Conservation (phyloP, 768 basidiomycete genomes). For the Cyathus striatus region DNA sequence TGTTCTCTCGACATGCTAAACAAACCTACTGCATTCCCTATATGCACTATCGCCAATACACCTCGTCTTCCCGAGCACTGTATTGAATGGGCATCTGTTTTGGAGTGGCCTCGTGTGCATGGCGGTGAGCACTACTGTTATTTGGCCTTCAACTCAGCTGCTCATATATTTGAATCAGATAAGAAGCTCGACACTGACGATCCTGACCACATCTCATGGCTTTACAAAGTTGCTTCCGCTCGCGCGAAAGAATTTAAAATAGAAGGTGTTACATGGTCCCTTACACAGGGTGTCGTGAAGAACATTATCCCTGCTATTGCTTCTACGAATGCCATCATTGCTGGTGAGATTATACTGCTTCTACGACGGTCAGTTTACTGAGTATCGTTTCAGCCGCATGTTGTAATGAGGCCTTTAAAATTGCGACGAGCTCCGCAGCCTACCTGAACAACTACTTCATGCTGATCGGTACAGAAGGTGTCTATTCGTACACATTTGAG, state of each 20-base stretch:
- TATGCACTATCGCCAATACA: constrained; percentile 98
- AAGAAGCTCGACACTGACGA: constrained; percentile 97
- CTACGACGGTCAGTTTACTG: background rate
- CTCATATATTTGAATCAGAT: constrained; percentile 40
- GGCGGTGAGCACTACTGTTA: constrained; percentile 50
- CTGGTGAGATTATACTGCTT: constrained; percentile 47
- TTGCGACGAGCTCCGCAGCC: constrained; percentile 91
- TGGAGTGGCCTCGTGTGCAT: constrained; percentile 95
- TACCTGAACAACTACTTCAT: constrained; percentile 98
- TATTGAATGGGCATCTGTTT: constrained; percentile 98
- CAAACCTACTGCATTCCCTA: constrained; percentile 94
- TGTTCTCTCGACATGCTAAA: constrained; percentile 98
- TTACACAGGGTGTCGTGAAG: constrained; percentile 98
- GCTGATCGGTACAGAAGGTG: constrained; percentile 93
- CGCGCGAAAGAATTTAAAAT: constrained; percentile 95
- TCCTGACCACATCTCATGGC: constrained; percentile 94
- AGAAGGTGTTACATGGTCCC: constrained; percentile 95
- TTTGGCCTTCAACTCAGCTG: background rate
- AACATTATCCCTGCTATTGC: constrained; percentile 99
- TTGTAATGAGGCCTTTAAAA: constrained; percentile 99
- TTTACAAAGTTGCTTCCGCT: constrained; percentile 72
- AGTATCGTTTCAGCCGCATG: constrained; percentile 66
- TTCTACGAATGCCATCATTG: constrained; percentile 96
- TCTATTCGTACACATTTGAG: constrained; percentile 97
- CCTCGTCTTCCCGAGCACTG: constrained; percentile 98